Base-by-base conservation (phyloP, 2,329 filamentous ascomycete species). In the Aspergillus floridensis region DNA sequence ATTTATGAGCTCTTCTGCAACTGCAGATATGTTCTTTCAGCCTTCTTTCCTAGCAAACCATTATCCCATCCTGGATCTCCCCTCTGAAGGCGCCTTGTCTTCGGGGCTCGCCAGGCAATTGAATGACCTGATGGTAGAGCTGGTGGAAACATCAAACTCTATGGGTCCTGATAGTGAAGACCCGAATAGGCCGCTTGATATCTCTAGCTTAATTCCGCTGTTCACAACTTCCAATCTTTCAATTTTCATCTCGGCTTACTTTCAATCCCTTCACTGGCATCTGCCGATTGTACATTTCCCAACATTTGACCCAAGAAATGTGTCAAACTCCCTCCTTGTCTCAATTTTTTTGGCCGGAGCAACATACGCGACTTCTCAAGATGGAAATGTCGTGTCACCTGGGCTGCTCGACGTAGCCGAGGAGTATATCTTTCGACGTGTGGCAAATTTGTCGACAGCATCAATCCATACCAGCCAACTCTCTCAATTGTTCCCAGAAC, bases 211-310 rank as follows among this genome's bases (percentile, higher is more conserved):
- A 2, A 60, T 63, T n/a, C 48, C 67, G 0, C 53, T 72, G 0
- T 63, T 72, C 1, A 66, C 64, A 1, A 61, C 67, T 11, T 64
- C 66, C 0, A 71, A 72, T 35, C 65, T 72, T n/a, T 64, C 68
- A 0, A 49, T 58, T 11, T 72, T 70, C 12, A 67, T 72, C 31
- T 68, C 69, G 3, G 68, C 63, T 0, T 72, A 68, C 56, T 72
- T 72, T 16, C 68, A 72, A 14, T 70, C 70, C n/a, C 62, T 72
- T 2, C 68, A 72, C 53, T 72, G 70, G 70, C 70, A 72, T 48
- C 58, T 72, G 7, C 70, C 70, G 0, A 66, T 72, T 11, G 68
- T 72, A 1, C 70, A 72, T 58, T 72, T 70, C 16, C 70, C 70
- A 21, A 72, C 70, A 4, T 72, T 72, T 29, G 65, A 72, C 31